Percentiles rank a stretch among this genome's conserved stretches.
phyloP scores from a whole-genome alignment of 2,329 filamentous ascomycete genomes.

The Pyricularia grisea region DNA sequence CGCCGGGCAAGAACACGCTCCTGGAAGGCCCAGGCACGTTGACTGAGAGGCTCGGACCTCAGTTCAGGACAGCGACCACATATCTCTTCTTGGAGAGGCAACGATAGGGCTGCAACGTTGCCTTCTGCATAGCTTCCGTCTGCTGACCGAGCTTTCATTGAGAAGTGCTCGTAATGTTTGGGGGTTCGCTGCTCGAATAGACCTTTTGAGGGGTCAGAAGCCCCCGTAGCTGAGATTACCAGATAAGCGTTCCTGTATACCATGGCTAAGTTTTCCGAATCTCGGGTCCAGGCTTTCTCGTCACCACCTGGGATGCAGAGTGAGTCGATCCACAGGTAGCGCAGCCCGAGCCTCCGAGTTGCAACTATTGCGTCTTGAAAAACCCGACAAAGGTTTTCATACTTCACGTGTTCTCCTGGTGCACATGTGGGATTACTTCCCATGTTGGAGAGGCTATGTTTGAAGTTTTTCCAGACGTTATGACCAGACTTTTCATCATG shows the following conservation, averaged over 20 bases:
- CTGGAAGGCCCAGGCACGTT: background rate
- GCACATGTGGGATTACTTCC: background rate
- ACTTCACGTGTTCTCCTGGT: background rate
- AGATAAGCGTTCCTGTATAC: background rate
- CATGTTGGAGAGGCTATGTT: background rate
- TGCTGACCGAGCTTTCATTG: background rate
- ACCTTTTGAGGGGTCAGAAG: background rate
- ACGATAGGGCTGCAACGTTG: background rate
- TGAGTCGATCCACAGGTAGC: conserved; percentile 14
- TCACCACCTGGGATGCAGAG: conserved; percentile 44
- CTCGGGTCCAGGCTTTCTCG: conserved; percentile 42
- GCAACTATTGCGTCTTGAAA: conserved; percentile 9
- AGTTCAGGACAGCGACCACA: background rate
- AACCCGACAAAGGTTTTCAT: background rate
- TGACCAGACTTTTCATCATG: background rate
- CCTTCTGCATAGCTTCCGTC: background rate
- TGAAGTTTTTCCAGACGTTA: background rate
- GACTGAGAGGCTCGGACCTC: background rate
- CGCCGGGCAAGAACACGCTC: conserved; percentile 1
- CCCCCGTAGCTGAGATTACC: background rate
- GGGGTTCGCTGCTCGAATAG: background rate
- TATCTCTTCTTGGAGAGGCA: background rate
- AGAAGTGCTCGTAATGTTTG: background rate
- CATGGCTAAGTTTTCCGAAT: background rate
- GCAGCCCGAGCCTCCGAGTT: conserved; percentile 7